These are phyloP conservation scores for Lathyrus aphaca DNA, from an alignment of 306 rosid genomes.

Conservation along the genomic window DNA sequence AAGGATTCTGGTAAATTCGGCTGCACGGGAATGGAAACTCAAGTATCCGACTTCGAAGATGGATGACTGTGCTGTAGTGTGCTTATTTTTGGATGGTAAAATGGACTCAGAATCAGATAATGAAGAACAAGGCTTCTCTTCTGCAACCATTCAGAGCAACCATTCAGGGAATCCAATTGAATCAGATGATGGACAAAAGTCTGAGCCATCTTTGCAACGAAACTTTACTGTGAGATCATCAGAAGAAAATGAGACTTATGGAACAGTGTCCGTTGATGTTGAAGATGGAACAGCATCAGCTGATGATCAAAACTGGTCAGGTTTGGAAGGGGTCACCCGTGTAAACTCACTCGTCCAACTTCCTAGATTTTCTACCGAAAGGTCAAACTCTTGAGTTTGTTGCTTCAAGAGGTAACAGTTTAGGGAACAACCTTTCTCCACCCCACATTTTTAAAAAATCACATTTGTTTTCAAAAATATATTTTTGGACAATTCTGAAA, in stretches of 20 bases:
- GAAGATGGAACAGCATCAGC: constrained; percentile 55
- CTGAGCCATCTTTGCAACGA: constrained; percentile 82
- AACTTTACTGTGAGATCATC: constrained; percentile 82
- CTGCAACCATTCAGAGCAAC: constrained; percentile 88
- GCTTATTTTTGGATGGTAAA: constrained; percentile 88
- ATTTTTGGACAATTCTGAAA: no score
- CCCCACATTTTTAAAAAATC: no score
- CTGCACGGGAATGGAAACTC: constrained; percentile 95
- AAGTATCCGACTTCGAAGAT: constrained; percentile 96
- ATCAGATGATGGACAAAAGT: constrained; percentile 81
- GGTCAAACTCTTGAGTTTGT: constrained; percentile 56
- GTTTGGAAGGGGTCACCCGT: constrained; percentile 96
- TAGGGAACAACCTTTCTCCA: no score
- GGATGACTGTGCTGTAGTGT: constrained; percentile 99
- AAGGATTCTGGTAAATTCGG: constrained; percentile 82
- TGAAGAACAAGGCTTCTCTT: constrained; percentile 83
- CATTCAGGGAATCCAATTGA: constrained; percentile 82
- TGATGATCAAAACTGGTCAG: constrained; percentile 96
- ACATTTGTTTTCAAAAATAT: no score
- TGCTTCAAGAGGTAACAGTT: constrained; percentile 21
- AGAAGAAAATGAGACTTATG: constrained; percentile 65
- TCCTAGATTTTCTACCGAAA: constrained; percentile 87
- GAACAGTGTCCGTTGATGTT: constrained; percentile 45
- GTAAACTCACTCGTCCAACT: constrained; percentile 97
- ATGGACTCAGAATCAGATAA: constrained; percentile 95